phyloP scores from a whole-genome alignment of 305 asterid genomes.

The Fraxinus velutina region DNA sequence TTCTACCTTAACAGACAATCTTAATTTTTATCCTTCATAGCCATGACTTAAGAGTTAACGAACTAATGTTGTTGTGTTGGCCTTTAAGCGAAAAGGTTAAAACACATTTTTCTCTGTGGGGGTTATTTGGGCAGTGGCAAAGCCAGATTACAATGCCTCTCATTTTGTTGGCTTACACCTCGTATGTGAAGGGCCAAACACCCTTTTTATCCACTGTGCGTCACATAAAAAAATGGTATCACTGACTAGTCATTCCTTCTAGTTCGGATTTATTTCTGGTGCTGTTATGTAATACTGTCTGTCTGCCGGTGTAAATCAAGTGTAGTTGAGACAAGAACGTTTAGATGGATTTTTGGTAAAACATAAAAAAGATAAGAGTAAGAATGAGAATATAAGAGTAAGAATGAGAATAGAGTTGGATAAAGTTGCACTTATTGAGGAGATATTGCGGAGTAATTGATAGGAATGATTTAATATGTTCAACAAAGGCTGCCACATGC shows the following conservation, averaged over 20 bases:
- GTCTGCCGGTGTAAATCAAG: not conserved
- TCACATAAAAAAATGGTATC: not conserved
- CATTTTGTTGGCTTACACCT: not conserved
- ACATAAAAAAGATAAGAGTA: not conserved
- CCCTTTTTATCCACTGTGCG: not conserved
- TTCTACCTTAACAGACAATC: not conserved
- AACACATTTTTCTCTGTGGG: not conserved
- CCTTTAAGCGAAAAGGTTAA: not conserved
- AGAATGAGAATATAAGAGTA: not conserved
- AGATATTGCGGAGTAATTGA: not conserved
- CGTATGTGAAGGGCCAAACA: not conserved
- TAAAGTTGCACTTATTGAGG: not conserved
- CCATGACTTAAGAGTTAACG: not conserved
- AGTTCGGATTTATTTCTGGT: not conserved
- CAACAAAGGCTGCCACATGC: not conserved
- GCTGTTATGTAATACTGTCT: not conserved
- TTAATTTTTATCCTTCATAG: not conserved
- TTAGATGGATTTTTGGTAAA: not conserved
- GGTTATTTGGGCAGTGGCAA: not conserved
- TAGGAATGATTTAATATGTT: not conserved
- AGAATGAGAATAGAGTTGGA: not conserved
- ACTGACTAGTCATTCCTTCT: not conserved
- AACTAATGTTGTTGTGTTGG: not conserved
- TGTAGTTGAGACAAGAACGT: not conserved
- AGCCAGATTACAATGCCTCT: not conserved